Percentiles rank a stretch among this genome's conserved stretches.
Conservation (phyloP, 805 yeast species). For the Sugiyamaella qingdaonensis region DNA sequence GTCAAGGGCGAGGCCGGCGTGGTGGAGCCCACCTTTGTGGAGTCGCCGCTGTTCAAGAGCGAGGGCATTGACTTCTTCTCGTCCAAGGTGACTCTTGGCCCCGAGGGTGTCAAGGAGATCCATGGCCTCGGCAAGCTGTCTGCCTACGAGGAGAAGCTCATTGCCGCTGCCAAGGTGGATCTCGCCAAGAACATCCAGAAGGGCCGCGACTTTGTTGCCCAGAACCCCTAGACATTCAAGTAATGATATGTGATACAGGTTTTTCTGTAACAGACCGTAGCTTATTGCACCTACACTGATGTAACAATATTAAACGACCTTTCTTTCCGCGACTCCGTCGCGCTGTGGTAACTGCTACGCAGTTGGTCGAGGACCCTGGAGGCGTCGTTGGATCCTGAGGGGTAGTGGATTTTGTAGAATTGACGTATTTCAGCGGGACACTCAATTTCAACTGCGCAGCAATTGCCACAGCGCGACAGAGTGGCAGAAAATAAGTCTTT, state of each 20-base stretch:
- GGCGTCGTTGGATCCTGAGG: too few species aligned
- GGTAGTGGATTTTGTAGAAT: too few species aligned
- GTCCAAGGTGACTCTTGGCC: conserved; percentile 89
- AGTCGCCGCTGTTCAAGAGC: conserved; percentile 70
- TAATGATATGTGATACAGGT: conserved; percentile 3
- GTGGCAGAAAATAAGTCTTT: too few species aligned
- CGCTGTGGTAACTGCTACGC: too few species aligned
- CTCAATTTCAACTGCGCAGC: too few species aligned
- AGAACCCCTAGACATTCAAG: conserved; percentile 32
- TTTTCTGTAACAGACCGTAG: too few species aligned
- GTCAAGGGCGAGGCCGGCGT: conserved; percentile 44
- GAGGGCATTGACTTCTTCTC: conserved; percentile 98
- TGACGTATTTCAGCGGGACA: too few species aligned
- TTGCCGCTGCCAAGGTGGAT: conserved; percentile 78
- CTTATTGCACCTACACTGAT: too few species aligned
- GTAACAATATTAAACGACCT: too few species aligned
- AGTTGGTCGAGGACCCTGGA: too few species aligned
- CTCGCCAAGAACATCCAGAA: conserved; percentile 82
- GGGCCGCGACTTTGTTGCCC: conserved; percentile 76
- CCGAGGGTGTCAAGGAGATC: conserved; percentile 78
- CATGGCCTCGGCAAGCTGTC: conserved; percentile 76
- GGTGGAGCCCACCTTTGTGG: conserved; percentile 53
- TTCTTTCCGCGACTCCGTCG: too few species aligned
- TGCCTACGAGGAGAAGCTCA: conserved; percentile 77
- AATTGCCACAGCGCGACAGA: too few species aligned